A percentile compares a stretch with the other conserved stretches of the same genome.
phyloP scores from a whole-genome alignment of 495 filamentous ascomycete genomes.

The Aspergillus nanangensis region DNA sequence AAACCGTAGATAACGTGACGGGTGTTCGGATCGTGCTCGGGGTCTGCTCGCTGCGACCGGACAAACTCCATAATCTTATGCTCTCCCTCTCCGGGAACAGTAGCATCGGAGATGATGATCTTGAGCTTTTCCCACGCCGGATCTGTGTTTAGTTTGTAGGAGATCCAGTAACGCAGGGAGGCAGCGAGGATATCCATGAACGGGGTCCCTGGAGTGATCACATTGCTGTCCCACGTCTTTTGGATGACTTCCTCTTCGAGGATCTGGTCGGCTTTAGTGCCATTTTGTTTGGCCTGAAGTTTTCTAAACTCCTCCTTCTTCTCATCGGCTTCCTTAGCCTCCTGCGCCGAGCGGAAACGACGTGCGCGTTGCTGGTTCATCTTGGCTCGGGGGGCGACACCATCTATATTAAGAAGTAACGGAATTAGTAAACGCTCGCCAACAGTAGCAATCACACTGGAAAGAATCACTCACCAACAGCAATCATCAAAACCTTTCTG shows the following conservation, averaged over 20 bases:
- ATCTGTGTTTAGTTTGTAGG: slow-evolving; percentile 96
- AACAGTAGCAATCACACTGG: neutral
- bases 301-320: slow-evolving; percentile 84
- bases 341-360: slow-evolving; percentile 87
- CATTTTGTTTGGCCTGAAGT: slow-evolving; percentile 66
- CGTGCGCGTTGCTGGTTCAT: slow-evolving; percentile 97
- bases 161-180: slow-evolving; percentile 92
- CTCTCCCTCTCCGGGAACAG: slow-evolving; percentile 95
- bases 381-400: slow-evolving; percentile 89
- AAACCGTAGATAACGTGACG: slow-evolving; percentile 93
- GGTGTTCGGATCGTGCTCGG: slow-evolving; percentile 93
- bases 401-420: slow-evolving; percentile 50
- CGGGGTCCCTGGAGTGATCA: slow-evolving; percentile 95
- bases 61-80: slow-evolving; percentile 99
- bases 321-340: slow-evolving; percentile 89
- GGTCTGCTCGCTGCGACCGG: slow-evolving; percentile 83
- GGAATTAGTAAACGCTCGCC: neutral
- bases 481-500: slow-evolving; percentile 93
- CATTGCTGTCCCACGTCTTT: slow-evolving; percentile 95
- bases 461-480: slow-evolving; percentile 69
- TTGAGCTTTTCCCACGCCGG: slow-evolving; percentile 94
- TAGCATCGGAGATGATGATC: slow-evolving; percentile 97
- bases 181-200: slow-evolving; percentile 96
- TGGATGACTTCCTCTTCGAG: slow-evolving; percentile 63
- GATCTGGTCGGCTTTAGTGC: slow-evolving; percentile 53